Percentiles rank a stretch among this genome's conserved stretches.
phyloP scores from a whole-genome alignment of 805 yeast genomes.

The Wickerhamiella azyma region DNA sequence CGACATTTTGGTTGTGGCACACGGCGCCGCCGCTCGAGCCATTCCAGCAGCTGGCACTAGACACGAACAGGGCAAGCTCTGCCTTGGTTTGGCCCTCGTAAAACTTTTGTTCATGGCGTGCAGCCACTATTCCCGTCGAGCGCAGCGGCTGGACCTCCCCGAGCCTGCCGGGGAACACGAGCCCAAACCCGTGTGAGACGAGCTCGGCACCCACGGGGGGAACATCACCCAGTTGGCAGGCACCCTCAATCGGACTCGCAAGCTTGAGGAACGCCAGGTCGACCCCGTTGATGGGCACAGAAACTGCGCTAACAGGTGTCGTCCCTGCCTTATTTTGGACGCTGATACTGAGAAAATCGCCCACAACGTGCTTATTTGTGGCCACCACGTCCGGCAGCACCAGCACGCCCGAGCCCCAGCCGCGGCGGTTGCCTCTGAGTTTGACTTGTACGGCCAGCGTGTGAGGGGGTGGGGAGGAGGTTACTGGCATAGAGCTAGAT shows the following conservation, averaged over 20 bases:
- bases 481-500: too few relatives aligned
- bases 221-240: conserved; percentile 14
- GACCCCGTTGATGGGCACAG: conserved; percentile 21
- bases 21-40: conserved; percentile 29
- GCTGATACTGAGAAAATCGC: conserved; percentile 10
- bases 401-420: conserved; percentile 29
- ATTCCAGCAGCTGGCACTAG: conserved; percentile 28
- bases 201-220: conserved; percentile 18
- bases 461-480: too few relatives aligned
- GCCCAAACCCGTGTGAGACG: conserved; percentile 25
- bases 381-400: conserved; percentile 19
- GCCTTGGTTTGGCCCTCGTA: background rate
- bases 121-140: conserved; percentile 21
- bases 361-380: conserved; percentile 26
- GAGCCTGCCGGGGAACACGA: conserved; percentile 21
- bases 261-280: conserved; percentile 23
- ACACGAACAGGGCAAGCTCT: conserved; percentile 20
- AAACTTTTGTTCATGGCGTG: background rate
- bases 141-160: conserved; percentile 19
- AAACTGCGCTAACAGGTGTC: conserved; percentile 10
- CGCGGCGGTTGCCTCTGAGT: conserved; percentile 16
- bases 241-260: background rate
- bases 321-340: conserved; percentile 11
- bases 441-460: conserved; percentile 1
- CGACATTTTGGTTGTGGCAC: conserved; percentile 18